Conservation (phyloP, 202 grass and related monocot genomes). For the Eragrostis tef region DNA sequence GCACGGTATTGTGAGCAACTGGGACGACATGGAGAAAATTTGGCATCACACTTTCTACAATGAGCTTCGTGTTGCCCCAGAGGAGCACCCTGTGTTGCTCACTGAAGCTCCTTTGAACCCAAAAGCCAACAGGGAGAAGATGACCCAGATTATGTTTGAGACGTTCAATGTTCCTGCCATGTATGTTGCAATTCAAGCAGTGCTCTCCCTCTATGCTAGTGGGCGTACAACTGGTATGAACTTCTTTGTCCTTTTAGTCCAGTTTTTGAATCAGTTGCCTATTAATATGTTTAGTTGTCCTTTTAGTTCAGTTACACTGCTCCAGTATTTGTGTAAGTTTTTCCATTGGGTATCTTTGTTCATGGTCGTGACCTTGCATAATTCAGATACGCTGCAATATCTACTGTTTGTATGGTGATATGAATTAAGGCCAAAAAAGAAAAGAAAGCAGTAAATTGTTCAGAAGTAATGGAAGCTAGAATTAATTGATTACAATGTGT, state of each 20-base stretch:
- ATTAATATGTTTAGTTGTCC: neutral
- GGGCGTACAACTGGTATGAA: constrained; percentile 83
- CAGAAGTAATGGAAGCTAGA: neutral
- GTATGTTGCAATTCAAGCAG: constrained; percentile 83
- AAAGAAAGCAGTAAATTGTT: neutral
- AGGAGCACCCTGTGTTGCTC: constrained; percentile 81
- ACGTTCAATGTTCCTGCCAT: constrained; percentile 89
- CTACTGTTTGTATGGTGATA: neutral
- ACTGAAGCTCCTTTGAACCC: constrained; percentile 87
- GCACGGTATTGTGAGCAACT: constrained; percentile 83
- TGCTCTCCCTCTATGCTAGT: constrained; percentile 89
- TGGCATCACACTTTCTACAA: constrained; percentile 94
- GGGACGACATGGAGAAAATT: constrained; percentile 96
- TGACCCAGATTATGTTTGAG: constrained; percentile 93
- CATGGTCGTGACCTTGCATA: neutral
- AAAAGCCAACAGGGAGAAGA: constrained; percentile 88
- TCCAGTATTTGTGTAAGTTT: neutral
- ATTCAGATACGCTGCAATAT: constrained; percentile 1
- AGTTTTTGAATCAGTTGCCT: neutral
- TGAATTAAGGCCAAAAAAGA: neutral
- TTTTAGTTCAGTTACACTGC: neutral
- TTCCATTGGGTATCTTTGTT: neutral
- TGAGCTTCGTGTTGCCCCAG: constrained; percentile 81
- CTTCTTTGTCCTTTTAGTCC: constrained; percentile 23
- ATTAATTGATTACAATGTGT: neutral